Conservation (phyloP, 306 rosid genomes). For the Prunus persica region Prunus_persica_NCBIv2 NC_034011.1:26409001-26409500, state of each 20-base stretch:
- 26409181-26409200: background rate
- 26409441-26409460: background rate
- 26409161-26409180: background rate
- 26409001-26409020: slow-evolving; percentile 11
- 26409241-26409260: background rate
- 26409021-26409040: slow-evolving; percentile 38
- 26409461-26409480: background rate
- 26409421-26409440: background rate
- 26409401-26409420: background rate
- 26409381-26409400: slow-evolving; percentile 3
- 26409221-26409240: no score
- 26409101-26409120: background rate
- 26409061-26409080: slow-evolving; percentile 35
- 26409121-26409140: background rate
- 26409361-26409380: background rate
- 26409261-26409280: background rate
- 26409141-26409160: background rate
- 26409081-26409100: background rate
- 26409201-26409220: no score
- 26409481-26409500: slow-evolving; percentile 18
- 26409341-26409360: slow-evolving; percentile 4
- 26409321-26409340: background rate
- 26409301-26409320: no score
- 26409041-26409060: slow-evolving; percentile 22
- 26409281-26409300: no score